These are phyloP conservation scores for Parmelia sp. DNA, from an alignment of 495 filamentous ascomycete species.

Conservation along the genomic window DNA sequence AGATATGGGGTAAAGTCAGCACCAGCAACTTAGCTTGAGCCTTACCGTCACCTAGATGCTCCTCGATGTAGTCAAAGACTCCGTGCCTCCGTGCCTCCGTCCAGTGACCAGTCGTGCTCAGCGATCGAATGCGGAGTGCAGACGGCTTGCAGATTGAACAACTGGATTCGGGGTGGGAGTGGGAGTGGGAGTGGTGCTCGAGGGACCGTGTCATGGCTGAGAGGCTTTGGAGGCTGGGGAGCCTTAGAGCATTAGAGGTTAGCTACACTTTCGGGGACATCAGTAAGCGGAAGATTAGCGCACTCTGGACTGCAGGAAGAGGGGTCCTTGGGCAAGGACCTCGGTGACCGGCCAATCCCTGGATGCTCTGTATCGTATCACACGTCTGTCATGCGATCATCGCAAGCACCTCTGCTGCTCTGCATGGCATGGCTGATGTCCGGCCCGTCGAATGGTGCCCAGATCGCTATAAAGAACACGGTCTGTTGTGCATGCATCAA, in stretches of 20 bases:
- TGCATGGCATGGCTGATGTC: background rate
- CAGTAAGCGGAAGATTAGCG: background rate
- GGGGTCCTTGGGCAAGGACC: too few species aligned
- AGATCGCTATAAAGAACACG: background rate
- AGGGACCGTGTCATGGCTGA: too few species aligned
- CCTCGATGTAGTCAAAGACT: constrained; percentile 6
- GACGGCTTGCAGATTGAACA: background rate
- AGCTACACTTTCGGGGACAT: too few species aligned
- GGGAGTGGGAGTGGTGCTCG: background rate
- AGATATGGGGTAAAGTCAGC: constrained; percentile 13
- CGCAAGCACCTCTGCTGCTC: background rate
- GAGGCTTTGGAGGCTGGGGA: background rate
- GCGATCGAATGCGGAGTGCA: background rate
- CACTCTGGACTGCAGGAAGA: background rate
- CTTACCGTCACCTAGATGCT: constrained; percentile 8
- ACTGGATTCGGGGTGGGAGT: background rate
- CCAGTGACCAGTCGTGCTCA: background rate
- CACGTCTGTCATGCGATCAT: background rate
- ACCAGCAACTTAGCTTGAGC: background rate
- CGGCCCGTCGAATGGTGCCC: background rate
- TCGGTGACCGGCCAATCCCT: too few species aligned
- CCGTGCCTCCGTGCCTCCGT: background rate
- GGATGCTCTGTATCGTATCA: too few species aligned
- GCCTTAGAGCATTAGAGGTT: background rate
- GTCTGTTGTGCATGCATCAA: background rate